Base-by-base conservation (phyloP, 2,329 filamentous ascomycete genomes). In the Cryoendolithus antarcticus region DNA sequence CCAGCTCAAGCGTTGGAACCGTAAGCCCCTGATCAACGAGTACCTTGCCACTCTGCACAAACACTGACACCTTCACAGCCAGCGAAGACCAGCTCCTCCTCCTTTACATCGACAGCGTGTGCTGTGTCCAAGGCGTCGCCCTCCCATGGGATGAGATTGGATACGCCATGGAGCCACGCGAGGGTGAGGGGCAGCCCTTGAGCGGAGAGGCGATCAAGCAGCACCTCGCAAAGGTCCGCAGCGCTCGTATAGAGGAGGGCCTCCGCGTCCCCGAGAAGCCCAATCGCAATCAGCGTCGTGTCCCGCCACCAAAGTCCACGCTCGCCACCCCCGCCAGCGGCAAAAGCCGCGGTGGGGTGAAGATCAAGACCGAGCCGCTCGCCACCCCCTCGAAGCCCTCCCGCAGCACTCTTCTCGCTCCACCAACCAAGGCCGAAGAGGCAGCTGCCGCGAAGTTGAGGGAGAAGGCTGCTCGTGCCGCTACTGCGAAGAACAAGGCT, bases 1-100 rank as follows among this genome's bases (percentile, higher is more conserved):
- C 30, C 41, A 47, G 40, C 50, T 56, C 9, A 44, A 52, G 24
- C 51, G 53, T 40, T 56, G 53, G 53, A 41, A 50, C 39, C 34
- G 53, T 56, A 46, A 46, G 53, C n/a, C 15, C 12, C 34, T 12
- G 38, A 21, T 7, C 28, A 11, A 31, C 19, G 9, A 19, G 12
- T 6, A 9, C 4, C 15, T 5, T 5, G 5, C 15, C 3, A 33
- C 10, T 9, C 10, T 5, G 10, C 28, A 8, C 12, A 13, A 13
- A 30, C 10, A 12, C 43, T 45, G 32, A 48, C 35, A 35, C 29
- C 8, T 9, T 12, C 9, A 19, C 38, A 55, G 52, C 46, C 27
- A 45, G 48, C 29, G 37, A 45, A 10, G 53, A 56, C 37, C 53
- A 56, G 39, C 47, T 51, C 4, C 38, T 49, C 4, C 42, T 56